phyloP scores from a whole-genome alignment of 306 rosid genomes.

The Lathyrus tuberosus region DNA sequence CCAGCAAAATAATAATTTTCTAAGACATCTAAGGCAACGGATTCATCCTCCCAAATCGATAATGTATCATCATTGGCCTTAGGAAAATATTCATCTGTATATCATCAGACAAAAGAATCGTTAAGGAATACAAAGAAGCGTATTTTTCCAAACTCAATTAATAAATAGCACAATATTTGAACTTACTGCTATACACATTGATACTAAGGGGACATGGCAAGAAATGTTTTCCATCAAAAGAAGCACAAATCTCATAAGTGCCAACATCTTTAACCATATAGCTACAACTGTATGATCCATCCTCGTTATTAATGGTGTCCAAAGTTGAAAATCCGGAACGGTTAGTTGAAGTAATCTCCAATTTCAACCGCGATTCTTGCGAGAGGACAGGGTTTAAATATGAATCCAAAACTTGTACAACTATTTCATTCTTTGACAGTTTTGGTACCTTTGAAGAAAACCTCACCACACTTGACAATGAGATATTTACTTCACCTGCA shows the following conservation, averaged over 20 bases:
- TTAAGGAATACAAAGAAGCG: neutral
- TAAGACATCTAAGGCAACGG: conserved; percentile 68
- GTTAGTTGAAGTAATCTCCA: conserved; percentile 61
- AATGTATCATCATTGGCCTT: conserved; percentile 63
- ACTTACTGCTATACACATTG: conserved; percentile 81
- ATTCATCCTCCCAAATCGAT: conserved; percentile 81
- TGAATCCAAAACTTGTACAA: conserved; percentile 76
- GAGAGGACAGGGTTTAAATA: conserved; percentile 66
- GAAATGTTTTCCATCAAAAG: conserved; percentile 58
- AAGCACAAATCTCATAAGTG: conserved; percentile 72
- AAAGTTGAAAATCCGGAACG: conserved; percentile 58
- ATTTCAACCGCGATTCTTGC: conserved; percentile 67
- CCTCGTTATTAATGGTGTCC: conserved; percentile 56
- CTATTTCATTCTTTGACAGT: conserved; percentile 59
- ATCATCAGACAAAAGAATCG: conserved; percentile 20
- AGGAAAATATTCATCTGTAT: conserved; percentile 81
- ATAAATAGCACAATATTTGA: conserved; percentile 9
- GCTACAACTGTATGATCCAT: conserved; percentile 68
- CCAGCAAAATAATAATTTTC: conserved; percentile 85
- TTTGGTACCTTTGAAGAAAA: conserved; percentile 70
- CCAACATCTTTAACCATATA: conserved; percentile 70
- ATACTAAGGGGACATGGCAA: conserved; percentile 61
- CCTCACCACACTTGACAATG: conserved; percentile 59
- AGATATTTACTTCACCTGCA: conserved; percentile 69
- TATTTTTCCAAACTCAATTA: conserved; percentile 5